Evolutionary conservation across 2,329 filamentous ascomycete species (phyloP), one percentile per base, ranked within the genome.

Genomic region (Fusarium sp.): DNA sequence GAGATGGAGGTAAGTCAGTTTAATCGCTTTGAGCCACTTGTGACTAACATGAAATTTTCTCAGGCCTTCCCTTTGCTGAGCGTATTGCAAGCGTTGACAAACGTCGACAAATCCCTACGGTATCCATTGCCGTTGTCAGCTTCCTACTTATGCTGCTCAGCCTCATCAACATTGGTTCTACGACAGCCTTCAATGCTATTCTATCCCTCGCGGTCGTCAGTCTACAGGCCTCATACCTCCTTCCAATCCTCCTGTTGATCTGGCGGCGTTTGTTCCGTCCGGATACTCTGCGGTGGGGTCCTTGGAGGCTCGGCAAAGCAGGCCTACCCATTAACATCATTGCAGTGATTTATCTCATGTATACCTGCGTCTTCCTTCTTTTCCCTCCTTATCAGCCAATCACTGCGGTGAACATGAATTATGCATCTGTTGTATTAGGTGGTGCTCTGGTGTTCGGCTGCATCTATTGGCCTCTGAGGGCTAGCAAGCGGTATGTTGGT

Each of bases 121-220:
- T 68, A 6, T 69, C 72, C 10, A 64, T 74, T 2, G 1, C 66
- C 23, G 55, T 41, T 0, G 62, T 63, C 3, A 69, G 58, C 1
- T 49, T 66, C 9, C 16, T 74, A 2, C 45, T 74, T 15, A 70
- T 73, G 46, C 39, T 75, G 3, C 44, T 75, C 2, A 69, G 73
- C 10, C 73, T 75, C 7, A 71, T 75, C 60, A 75, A 75, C 23
- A 74, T 75, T 7, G 73, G 71, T 7, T 75, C 73, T 2, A 74
- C 73, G 1, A 75, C 73, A 2, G 73, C 73, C 5, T 72, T 75
- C 52, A 75, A 73, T 23, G 73, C 73, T 2, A 60, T 75, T 4
- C 55, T 75, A 1, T 75, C 72, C 1, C 46, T 75, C 3, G 62
- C 73, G 4, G 62, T 73, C 0, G 65, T 75, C 2, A 59, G 70